Base-by-base conservation (phyloP, 164 flowering plant species). In the Vitis amurensis region DNA sequence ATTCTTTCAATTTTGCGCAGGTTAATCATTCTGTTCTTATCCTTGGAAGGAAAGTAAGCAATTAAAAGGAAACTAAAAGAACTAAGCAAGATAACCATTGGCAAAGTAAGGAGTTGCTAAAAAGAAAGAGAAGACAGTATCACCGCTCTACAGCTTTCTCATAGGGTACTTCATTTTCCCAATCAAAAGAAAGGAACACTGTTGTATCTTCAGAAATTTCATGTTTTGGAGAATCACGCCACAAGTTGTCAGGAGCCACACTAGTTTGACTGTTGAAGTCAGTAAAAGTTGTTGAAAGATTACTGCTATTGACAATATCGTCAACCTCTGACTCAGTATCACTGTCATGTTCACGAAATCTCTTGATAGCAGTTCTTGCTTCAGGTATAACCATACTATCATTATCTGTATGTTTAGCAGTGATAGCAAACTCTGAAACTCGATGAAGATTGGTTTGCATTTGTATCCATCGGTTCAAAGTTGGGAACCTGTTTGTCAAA, bases 391-490 rank as follows among this genome's bases (percentile, higher is more conserved):
- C 72, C 17, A 67, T 78, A 63, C 74, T 79, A 72, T 71, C 83
- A 63, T 81, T 80, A 69, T 72, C 64, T 49, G 66, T 62, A 61
- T 74, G 77, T 53, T 83, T 80, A 72, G 87, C 60, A 70, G 85
- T 81, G 49, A 83, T 81, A 75, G 93, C 90, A 80, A 89, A 82
- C 76, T 93, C 99, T 17, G 98, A 90, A 74, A 91, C 92, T 77
- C 97, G 88, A 79, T 93, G 98, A 62, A 90, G 93, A 51, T 93
- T 96, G 23, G 92, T 90, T 73, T 96, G 98, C 98, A 91, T 89
- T 78, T 96, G 99, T 68, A 96, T 96, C 99, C 99, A 96, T 58
- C 99, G 89, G 69, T 96, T 96, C 78, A 96, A 79, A 68, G 99
- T 96, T 31, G 98, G 94, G 76, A 87, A 96, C 79, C 99, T 96